Conservation (phyloP, 1,284 basidiomycete genomes). For the Austroboletus olivaceoglutinosus region DNA sequence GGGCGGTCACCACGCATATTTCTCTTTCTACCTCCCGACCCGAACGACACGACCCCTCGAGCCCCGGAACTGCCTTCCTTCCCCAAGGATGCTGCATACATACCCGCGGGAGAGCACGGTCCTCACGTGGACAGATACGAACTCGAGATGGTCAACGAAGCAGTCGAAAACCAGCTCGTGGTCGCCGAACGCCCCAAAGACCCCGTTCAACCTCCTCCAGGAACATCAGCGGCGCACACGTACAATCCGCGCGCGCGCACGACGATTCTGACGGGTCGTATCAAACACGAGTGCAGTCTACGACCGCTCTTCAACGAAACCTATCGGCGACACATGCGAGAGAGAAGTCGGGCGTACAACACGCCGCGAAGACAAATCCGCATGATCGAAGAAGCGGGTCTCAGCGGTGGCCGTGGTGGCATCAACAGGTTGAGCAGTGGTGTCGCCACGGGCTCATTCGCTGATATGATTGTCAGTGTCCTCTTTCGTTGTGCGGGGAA, state of each 20-base stretch:
- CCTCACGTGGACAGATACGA: conserved; percentile 66
- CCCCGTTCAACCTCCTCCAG: conserved; percentile 39
- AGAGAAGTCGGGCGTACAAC: conserved; percentile 59
- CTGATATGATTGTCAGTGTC: conserved; percentile 57
- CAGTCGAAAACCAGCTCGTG: conserved; percentile 75
- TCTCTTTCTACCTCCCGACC: conserved; percentile 62
- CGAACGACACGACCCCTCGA: conserved; percentile 42
- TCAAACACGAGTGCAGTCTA: conserved; percentile 69
- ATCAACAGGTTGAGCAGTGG: conserved; percentile 66
- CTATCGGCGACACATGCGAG: conserved; percentile 60
- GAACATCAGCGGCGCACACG: conserved; percentile 38
- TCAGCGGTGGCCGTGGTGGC: conserved; percentile 60
- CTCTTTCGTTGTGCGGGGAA: background rate
- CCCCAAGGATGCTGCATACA: conserved; percentile 35
- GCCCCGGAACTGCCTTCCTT: conserved; percentile 34
- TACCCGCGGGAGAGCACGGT: conserved; percentile 38
- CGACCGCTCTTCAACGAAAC: conserved; percentile 60
- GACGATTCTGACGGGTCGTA: conserved; percentile 69
- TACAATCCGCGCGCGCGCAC: conserved; percentile 58
- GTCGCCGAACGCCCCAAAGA: conserved; percentile 74
- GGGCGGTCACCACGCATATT: conserved; percentile 61
- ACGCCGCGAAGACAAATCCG: conserved; percentile 57
- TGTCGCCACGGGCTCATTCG: conserved; percentile 59
- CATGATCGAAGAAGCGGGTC: conserved; percentile 42
- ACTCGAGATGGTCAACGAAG: conserved; percentile 73